These are phyloP conservation scores for Fraxinus americana DNA, from an alignment of 257 asterid species.

Conservation along the genomic window DNA sequence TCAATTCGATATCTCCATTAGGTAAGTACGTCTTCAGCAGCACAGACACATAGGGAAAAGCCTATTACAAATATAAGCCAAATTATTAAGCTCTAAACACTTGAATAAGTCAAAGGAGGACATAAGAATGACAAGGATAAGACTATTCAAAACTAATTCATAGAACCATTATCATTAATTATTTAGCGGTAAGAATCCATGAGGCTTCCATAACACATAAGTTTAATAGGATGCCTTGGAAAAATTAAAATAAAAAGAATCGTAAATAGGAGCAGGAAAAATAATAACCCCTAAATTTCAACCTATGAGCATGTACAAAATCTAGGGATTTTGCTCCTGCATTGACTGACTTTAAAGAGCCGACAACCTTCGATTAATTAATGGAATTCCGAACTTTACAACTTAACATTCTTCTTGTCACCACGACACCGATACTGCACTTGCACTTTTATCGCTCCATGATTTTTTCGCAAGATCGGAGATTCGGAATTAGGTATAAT, in stretches of 20 bases:
- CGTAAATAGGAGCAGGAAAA: neutral
- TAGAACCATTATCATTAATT: neutral
- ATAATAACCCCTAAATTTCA: neutral
- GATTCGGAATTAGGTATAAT: neutral
- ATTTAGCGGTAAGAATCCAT: neutral
- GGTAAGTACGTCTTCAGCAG: constrained; percentile 95
- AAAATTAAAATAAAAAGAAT: neutral
- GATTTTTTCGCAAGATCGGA: neutral
- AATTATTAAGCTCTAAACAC: neutral
- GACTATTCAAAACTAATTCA: neutral
- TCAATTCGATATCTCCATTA: constrained; percentile 93
- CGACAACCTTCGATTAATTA: neutral
- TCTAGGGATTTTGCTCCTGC: neutral
- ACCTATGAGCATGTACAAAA: constrained; percentile 1
- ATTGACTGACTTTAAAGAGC: neutral
- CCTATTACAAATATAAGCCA: constrained; percentile 44
- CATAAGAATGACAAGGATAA: neutral
- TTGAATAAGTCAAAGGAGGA: neutral
- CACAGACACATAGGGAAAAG: constrained; percentile 85
- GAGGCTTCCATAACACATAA: neutral
- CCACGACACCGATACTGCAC: neutral
- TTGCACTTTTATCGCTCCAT: neutral
- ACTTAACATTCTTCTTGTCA: neutral
- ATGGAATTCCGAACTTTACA: neutral
- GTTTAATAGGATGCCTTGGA: neutral